Percentiles rank a stretch among this genome's conserved stretches.
Evolutionary conservation across 2,329 filamentous ascomycete genomes (phyloP).

Genomic region (Escovopsis sp.): DNA sequence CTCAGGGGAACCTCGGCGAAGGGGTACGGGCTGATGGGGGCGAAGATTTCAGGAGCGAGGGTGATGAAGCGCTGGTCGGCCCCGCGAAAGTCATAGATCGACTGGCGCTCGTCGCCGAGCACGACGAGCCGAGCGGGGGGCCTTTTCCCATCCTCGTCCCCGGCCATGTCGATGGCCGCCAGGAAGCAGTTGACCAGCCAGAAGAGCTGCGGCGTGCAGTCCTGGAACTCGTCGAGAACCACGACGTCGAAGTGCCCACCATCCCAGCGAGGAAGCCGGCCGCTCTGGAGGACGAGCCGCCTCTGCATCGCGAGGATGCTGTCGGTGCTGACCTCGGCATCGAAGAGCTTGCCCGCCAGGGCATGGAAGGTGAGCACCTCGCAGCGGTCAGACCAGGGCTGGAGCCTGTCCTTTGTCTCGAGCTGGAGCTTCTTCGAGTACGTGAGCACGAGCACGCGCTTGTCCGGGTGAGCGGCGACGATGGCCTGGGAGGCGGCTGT

Average conservation of each 20-base stretch:
- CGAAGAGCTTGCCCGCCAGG: slow-evolving; percentile 1
- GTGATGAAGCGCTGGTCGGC: slow-evolving; percentile 15
- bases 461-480: slow-evolving; percentile 9
- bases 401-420: neutral
- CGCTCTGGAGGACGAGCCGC: neutral
- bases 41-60: slow-evolving; percentile 7
- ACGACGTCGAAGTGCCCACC: slow-evolving; percentile 15
- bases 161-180: slow-evolving; percentile 8
- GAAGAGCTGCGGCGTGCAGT: slow-evolving; percentile 14
- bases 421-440: slow-evolving; percentile 11
- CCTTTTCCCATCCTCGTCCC: too few relatives aligned
- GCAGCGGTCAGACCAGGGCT: neutral
- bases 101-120: slow-evolving; percentile 17
- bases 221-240: slow-evolving; percentile 18
- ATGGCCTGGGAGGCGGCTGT: slow-evolving; percentile 17
- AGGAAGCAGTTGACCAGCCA: slow-evolving; percentile 14
- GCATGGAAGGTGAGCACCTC: slow-evolving; percentile 1
- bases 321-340: neutral
- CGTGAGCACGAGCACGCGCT: slow-evolving; percentile 11
- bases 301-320: neutral
- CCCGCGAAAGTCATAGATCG: slow-evolving; percentile 14
- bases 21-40: neutral
- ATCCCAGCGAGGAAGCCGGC: slow-evolving; percentile 9
- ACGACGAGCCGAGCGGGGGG: slow-evolving; percentile 12
- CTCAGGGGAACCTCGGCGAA: neutral